These are phyloP conservation scores for Pichia sp. DNA, from an alignment of 1,139 yeast genomes.

Conservation along the genomic window DNA sequence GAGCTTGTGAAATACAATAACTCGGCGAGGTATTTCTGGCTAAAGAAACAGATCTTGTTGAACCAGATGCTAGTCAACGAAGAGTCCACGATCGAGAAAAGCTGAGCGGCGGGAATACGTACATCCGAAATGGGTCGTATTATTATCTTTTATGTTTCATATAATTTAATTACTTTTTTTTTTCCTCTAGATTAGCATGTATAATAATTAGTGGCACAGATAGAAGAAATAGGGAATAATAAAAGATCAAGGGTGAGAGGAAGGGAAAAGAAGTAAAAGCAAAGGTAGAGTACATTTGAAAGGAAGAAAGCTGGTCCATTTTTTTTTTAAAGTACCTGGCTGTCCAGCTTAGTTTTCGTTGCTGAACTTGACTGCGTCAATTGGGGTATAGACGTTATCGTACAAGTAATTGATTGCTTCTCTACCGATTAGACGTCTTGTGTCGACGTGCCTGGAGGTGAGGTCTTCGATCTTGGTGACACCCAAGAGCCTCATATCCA, in stretches of 20 bases:
- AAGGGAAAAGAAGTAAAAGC: neutral
- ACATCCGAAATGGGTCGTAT: neutral
- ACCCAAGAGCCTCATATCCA: constrained; percentile 87
- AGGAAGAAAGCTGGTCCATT: neutral
- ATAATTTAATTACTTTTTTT: neutral
- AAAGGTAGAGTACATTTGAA: neutral
- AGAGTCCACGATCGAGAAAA: constrained; percentile 22
- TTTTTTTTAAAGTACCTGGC: neutral
- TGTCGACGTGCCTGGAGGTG: constrained; percentile 50
- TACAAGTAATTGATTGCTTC: constrained; percentile 48
- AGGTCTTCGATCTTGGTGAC: constrained; percentile 63
- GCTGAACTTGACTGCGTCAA: constrained; percentile 32
- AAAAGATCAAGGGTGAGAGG: neutral
- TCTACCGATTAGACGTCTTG: constrained; percentile 35
- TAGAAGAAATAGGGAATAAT: neutral
- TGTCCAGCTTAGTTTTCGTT: constrained; percentile 22
- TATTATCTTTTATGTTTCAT: neutral
- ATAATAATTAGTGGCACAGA: neutral
- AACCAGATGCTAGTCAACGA: constrained; percentile 13
- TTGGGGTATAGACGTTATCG: constrained; percentile 39
- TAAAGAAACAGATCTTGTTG: constrained; percentile 52
- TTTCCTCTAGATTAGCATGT: neutral
- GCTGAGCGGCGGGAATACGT: neutral
- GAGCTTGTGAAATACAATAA: constrained; percentile 38
- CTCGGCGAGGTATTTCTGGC: constrained; percentile 46